phyloP scores from a whole-genome alignment of 805 yeast genomes.

The Cyberlindnera lachancei region DNA sequence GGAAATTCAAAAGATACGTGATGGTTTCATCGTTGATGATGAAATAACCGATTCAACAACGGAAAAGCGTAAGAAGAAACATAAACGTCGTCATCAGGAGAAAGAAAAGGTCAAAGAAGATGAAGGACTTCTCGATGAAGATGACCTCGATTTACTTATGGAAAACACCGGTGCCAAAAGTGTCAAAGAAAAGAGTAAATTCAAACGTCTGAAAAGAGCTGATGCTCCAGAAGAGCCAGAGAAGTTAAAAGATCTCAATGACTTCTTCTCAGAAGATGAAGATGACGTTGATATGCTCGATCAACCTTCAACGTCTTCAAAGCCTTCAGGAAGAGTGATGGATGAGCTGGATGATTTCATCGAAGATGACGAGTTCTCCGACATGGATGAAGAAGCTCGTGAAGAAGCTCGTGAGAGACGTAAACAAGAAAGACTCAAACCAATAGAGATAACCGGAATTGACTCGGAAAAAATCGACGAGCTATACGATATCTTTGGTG shows the following conservation, averaged over 20 bases:
- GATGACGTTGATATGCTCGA: slow-evolving; percentile 22
- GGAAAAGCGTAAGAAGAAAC: slow-evolving; percentile 32
- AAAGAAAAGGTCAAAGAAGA: slow-evolving; percentile 36
- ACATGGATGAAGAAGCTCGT: slow-evolving; percentile 64
- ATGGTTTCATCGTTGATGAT: slow-evolving; percentile 92
- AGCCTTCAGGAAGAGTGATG: slow-evolving; percentile 28
- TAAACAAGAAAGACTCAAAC: slow-evolving; percentile 41
- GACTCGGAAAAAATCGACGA: slow-evolving; percentile 92
- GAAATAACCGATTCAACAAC: slow-evolving; percentile 62
- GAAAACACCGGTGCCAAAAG: slow-evolving; percentile 74
- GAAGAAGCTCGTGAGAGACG: slow-evolving; percentile 38
- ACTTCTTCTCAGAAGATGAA: slow-evolving; percentile 36
- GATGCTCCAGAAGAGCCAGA: slow-evolving; percentile 36
- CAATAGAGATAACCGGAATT: slow-evolving; percentile 50
- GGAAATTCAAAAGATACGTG: slow-evolving; percentile 73
- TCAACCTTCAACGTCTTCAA: slow-evolving; percentile 3
- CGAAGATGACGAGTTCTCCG: slow-evolving; percentile 95
- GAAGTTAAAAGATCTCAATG: slow-evolving; percentile 29
- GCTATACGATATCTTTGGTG: slow-evolving; percentile 91
- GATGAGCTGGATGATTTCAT: slow-evolving; percentile 96
- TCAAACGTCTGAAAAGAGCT: slow-evolving; percentile 82
- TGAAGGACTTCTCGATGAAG: slow-evolving; percentile 81
- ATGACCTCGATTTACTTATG: slow-evolving; percentile 84
- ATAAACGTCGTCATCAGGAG: slow-evolving; percentile 25
- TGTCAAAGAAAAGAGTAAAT: slow-evolving; percentile 35